A percentile compares a stretch with the other conserved stretches of the same genome.
Conservation (phyloP, 129 eudicot species). For the Tanacetum coccineum region DNA sequence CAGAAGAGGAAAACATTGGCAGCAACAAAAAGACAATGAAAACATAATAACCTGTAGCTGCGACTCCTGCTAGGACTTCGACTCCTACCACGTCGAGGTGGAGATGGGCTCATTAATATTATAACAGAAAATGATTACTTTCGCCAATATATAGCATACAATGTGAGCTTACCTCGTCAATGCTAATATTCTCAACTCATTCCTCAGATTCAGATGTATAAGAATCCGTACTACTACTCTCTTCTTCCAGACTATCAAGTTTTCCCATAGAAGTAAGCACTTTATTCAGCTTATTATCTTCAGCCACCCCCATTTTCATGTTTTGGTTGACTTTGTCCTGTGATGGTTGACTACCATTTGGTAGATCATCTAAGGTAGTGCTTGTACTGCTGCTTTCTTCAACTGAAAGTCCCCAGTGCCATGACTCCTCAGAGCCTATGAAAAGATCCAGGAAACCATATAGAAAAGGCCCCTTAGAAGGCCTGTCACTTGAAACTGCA, state of each 20-base stretch:
- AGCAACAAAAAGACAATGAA: no score
- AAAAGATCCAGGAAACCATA: constrained; percentile 82
- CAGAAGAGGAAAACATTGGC: no score
- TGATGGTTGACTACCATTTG: constrained; percentile 21
- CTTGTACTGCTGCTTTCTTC: constrained; percentile 42
- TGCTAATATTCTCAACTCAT: no score
- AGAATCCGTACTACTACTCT: constrained; percentile 42
- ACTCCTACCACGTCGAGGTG: no score
- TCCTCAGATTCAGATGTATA: no score
- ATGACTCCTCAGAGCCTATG: constrained; percentile 82
- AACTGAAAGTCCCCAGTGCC: constrained; percentile 71
- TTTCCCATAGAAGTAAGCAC: constrained; percentile 20
- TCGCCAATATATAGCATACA: no score
- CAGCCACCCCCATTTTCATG: constrained; percentile 33
- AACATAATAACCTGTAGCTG: no score
- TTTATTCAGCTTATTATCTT: constrained; percentile 34
- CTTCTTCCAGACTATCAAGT: constrained; percentile 57
- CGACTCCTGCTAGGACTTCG: no score
- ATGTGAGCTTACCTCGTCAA: no score
- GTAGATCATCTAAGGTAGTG: constrained; percentile 28
- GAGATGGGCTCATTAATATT: no score
- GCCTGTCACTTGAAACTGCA: constrained; percentile 37
- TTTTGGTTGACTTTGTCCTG: constrained; percentile 40
- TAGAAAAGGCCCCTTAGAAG: constrained; percentile 59
- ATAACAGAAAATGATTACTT: no score